Evolutionary conservation across 495 filamentous ascomycete species (phyloP), one percentile per base, ranked within the genome.

Genomic region (Penicillium canescens): DNA sequence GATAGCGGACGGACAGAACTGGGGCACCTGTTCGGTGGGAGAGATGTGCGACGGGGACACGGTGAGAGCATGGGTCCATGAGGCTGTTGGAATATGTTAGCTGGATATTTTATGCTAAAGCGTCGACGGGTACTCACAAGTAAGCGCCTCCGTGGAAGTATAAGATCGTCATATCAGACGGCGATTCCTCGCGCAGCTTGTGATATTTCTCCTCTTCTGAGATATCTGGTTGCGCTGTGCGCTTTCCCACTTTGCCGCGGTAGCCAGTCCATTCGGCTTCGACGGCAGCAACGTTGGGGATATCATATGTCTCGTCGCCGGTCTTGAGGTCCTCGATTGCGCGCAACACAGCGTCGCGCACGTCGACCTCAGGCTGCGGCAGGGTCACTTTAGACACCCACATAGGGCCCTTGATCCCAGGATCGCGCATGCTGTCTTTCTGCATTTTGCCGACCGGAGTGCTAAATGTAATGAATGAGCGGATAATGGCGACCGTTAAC

Each of bases 131-230:
- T 24, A 68, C 72, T 65, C 50, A 80, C 78, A 72, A 91, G 71
- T 89, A 88, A n/a, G 86, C 91, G 28, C 93, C 93, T 39, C 93
- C 93, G 65, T 98, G 93, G 66, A 96, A 86, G 64, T 91, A 96
- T 24, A 96, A 73, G 1, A 96, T 69, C 0, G 89, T 92, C 33
- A 81, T 80, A n/a, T 82, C 76, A 20, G 75, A 82, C 9, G 68
- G 79, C 23, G 82, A 78, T 39, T 95, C 91, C 58, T 79, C 81
- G 75, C 89, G 86, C 72, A 97, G 65, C 44, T 79, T 77, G 43
- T 71, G 71, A 67, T 91, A 97, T 61, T 90, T 91, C 56, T 86
- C 78, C 45, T 76, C 71, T 59, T 96, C 88, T 1, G 84, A 78
- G 26, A 90, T 76, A 4, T 78, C 73, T 0, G 84, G 84, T 46